These are phyloP conservation scores for Aspergillus aculeatus DNA, from an alignment of 2,329 filamentous ascomycete species.

Conservation along the genomic window DNA sequence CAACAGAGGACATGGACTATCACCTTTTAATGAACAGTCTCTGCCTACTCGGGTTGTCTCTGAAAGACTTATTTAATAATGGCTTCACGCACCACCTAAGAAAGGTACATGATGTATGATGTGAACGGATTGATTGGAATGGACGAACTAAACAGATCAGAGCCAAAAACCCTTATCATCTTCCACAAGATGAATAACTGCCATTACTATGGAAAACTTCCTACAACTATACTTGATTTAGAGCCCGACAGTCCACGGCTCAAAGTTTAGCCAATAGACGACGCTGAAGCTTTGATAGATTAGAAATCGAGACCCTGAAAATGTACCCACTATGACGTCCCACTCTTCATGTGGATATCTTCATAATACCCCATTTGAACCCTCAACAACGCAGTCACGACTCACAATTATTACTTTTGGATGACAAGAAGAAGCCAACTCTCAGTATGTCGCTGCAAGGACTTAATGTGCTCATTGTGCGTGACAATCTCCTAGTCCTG, in stretches of 20 bases:
- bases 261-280: background rate
- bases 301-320: background rate
- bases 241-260: background rate
- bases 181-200: background rate
- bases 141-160: background rate
- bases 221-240: background rate
- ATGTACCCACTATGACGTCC: background rate
- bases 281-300: background rate
- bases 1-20: too few species aligned
- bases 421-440: too few species aligned
- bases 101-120: background rate
- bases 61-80: too few species aligned
- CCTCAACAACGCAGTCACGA: background rate
- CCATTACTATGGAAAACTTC: background rate
- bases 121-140: background rate
- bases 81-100: background rate
- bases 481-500: background rate
- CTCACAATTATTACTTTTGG: background rate
- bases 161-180: background rate
- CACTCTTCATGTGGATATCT: background rate
- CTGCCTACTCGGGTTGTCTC: too few species aligned
- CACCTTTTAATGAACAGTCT: too few species aligned
- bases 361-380: background rate
- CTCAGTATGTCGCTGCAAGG: conserved; percentile 6
- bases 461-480: conserved; percentile 9